These are phyloP conservation scores for Rhizopogon sp. DNA, from an alignment of 768 basidiomycete species.

Conservation along the genomic window DNA sequence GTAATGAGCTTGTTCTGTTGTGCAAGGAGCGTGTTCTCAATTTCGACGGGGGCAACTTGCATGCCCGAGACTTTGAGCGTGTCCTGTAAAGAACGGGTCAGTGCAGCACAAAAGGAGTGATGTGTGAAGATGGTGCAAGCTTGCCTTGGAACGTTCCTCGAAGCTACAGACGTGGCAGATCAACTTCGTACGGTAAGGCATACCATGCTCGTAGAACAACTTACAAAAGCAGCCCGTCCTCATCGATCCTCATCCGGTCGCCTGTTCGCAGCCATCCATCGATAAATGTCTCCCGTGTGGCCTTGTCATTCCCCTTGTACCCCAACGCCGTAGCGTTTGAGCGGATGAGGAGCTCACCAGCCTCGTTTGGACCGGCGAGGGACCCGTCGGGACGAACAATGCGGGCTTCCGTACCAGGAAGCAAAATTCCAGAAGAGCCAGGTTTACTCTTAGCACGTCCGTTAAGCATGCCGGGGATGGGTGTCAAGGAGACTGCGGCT, in stretches of 20 bases:
- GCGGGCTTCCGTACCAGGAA: slow-evolving; percentile 54
- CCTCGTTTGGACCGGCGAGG: slow-evolving; percentile 47
- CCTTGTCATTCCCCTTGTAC: slow-evolving; percentile 63
- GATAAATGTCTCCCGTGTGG: slow-evolving; percentile 53
- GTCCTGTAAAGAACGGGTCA: slow-evolving; percentile 35
- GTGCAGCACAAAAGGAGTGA: slow-evolving; percentile 1
- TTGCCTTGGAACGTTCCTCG: slow-evolving; percentile 61
- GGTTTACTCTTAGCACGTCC: slow-evolving; percentile 29
- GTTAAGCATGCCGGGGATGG: slow-evolving; percentile 34
- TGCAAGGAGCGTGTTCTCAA: slow-evolving; percentile 54
- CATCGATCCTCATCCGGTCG: slow-evolving; percentile 53
- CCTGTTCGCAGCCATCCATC: slow-evolving; percentile 68
- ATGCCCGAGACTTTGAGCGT: slow-evolving; percentile 69
- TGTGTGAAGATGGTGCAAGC: slow-evolving; percentile 41
- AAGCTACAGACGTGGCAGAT: slow-evolving; percentile 34
- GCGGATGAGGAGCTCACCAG: slow-evolving; percentile 58
- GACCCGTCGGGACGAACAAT: slow-evolving; percentile 48
- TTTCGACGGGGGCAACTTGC: slow-evolving; percentile 71
- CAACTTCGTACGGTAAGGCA: not conserved
- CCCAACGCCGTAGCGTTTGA: slow-evolving; percentile 40
- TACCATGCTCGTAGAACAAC: slow-evolving; percentile 9
- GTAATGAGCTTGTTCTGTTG: slow-evolving; percentile 53
- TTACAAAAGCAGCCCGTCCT: slow-evolving; percentile 55
- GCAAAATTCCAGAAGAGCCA: slow-evolving; percentile 47
- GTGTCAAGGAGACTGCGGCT: slow-evolving; percentile 30